Base-by-base conservation (phyloP, 805 yeast species). In the Wickerhamiella kazuoi region DNA sequence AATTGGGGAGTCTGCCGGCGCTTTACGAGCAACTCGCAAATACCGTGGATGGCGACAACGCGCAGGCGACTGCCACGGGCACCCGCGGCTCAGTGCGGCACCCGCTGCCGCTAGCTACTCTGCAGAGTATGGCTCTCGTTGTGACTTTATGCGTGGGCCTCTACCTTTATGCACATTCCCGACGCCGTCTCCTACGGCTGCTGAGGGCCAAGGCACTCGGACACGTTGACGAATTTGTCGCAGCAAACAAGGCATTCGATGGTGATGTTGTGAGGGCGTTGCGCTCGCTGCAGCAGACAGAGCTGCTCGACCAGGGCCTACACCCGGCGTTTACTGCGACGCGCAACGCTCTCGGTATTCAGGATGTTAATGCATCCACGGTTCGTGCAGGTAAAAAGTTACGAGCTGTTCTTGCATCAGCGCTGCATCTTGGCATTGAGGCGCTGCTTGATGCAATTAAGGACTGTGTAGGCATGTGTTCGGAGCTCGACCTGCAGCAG, bases 401-500 rank as follows among this genome's bases (percentile, higher is more conserved):
- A 4, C 43, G 69, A 3, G 44, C 54, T 0, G 50, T 53, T 2
- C 36, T 57, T 7, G 39, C 49, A 7, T 52, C 61, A 19, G 32
- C 50, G 1, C 41, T 59, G 13, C 50, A 50, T 33, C 47, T 68
- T 2, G 41, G 54, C 3, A 46, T 55, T 13, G 63, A 61, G 37
- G 52, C 59, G 6, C 37, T 57, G 3, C 38, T 54, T 2, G 52
- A 50, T 15, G 48, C 56, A 7, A 44, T 60, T 23, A 46, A 46
- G 11, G 48, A 49, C 26, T 37, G 60, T 32, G 34, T 61, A 2
- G 51, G 57, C 8, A 43, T 51, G 38, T 50, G 62, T 18, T 48
- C 59, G 36, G 48, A 52, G 15, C 44, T 53, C 4, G 65, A 59
- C 18, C 48, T 69, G 23, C 55, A 58, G 30, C 60, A 63, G 41